A percentile compares a stretch with the other conserved stretches of the same genome.
phyloP scores from a whole-genome alignment of 1,284 basidiomycete species.

The Malassezia obtusa region DNA sequence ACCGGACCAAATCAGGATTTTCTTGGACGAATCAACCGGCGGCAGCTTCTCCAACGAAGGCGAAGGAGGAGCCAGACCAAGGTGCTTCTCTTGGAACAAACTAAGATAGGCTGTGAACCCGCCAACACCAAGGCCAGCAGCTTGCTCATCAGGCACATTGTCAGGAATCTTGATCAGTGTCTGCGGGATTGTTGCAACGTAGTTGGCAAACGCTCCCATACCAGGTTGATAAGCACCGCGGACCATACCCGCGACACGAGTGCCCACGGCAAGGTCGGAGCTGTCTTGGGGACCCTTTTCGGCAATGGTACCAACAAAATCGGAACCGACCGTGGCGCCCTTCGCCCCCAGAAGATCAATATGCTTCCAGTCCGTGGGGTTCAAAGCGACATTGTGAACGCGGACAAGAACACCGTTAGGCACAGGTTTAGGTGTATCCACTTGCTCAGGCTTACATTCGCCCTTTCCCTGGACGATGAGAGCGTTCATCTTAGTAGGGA shows the following conservation, averaged over 20 bases:
- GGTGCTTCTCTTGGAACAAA: constrained; percentile 17
- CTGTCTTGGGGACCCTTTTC: constrained; percentile 43
- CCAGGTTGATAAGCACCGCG: constrained; percentile 49
- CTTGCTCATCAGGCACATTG: constrained; percentile 20
- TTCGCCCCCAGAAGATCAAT: constrained; percentile 47
- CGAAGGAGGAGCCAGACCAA: constrained; percentile 18
- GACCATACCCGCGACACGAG: constrained; percentile 54
- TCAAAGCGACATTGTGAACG: constrained; percentile 32
- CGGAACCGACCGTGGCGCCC: constrained; percentile 54
- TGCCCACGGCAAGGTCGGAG: constrained; percentile 52
- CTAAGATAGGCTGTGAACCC: constrained; percentile 28
- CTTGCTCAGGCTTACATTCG: constrained; percentile 23
- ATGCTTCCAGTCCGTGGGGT: constrained; percentile 47
- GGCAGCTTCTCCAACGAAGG: constrained; percentile 22
- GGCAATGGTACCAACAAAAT: constrained; percentile 57
- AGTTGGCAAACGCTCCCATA: constrained; percentile 47
- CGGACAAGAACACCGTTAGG: constrained; percentile 29
- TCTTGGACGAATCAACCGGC: constrained; percentile 18
- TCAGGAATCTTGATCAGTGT: constrained; percentile 30
- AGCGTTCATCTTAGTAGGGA: constrained; percentile 25
- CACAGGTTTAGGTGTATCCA: constrained; percentile 29
- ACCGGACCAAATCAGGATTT: constrained; percentile 54
- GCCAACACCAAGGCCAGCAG: constrained; percentile 30
- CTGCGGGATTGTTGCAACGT: constrained; percentile 41
- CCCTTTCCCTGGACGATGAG: constrained; percentile 25